Conservation (phyloP, 129 eudicot genomes). For the Erigeron canadensis region DNA sequence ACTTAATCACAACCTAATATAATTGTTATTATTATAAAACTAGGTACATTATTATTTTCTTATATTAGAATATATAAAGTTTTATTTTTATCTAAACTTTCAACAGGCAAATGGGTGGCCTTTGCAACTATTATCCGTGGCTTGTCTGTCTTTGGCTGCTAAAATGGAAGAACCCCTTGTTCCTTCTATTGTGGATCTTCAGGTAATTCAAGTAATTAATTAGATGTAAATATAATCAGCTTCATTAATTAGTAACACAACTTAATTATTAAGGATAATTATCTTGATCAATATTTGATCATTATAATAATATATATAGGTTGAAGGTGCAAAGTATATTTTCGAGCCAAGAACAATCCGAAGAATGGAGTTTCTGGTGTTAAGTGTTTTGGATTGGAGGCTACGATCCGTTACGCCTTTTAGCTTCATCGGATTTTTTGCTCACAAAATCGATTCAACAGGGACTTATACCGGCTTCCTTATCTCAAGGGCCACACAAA, state of each 20-base stretch:
- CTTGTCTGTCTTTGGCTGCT: conserved; percentile 95
- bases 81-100: background rate
- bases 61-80: background rate
- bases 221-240: background rate
- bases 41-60: conserved; percentile 6
- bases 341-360: conserved; percentile 76
- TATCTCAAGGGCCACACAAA: conserved; percentile 70
- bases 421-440: conserved; percentile 70
- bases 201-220: conserved; percentile 39
- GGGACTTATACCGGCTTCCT: conserved; percentile 64
- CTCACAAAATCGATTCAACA: conserved; percentile 71
- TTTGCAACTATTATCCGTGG: conserved; percentile 81
- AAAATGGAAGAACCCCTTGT: conserved; percentile 98
- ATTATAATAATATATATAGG: conserved; percentile 30
- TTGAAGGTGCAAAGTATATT: conserved; percentile 74
- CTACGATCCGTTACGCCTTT: conserved; percentile 80
- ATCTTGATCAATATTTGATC: background rate
- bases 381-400: conserved; percentile 85
- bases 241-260: too few species aligned
- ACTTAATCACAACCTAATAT: conserved; percentile 20
- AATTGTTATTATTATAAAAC: background rate
- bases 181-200: conserved; percentile 90
- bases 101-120: conserved; percentile 93
- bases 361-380: conserved; percentile 85
- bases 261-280: too few species aligned